phyloP scores from a whole-genome alignment of 352 stramenopile genomes.

The Phytophthora fragariaefolia region DNA sequence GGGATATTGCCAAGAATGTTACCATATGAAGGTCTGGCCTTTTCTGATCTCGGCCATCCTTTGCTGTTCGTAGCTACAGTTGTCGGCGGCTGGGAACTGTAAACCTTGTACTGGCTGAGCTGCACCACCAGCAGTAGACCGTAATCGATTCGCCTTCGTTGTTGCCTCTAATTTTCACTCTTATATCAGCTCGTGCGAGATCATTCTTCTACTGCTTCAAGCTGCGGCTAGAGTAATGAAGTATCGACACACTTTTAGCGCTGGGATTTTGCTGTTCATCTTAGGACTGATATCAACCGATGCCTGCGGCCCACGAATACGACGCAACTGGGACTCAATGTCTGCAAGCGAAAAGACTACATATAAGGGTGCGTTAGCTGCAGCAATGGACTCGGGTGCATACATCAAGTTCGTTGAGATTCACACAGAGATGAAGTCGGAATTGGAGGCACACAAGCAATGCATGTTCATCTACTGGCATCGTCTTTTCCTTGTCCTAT shows the following conservation, averaged over 20 bases:
- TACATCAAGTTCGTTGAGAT: slow-evolving; percentile 67
- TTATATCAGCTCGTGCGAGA: not conserved
- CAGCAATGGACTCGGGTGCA: slow-evolving; percentile 55
- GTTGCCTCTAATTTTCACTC: not conserved
- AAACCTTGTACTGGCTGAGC: not conserved
- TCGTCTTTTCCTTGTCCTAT: slow-evolving; percentile 63
- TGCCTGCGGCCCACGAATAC: slow-evolving; percentile 43
- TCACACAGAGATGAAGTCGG: slow-evolving; percentile 56
- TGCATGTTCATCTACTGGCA: slow-evolving; percentile 89
- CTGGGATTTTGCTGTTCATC: slow-evolving; percentile 10
- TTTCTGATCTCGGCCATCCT: slow-evolving; percentile 17
- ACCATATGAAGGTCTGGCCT: slow-evolving; percentile 17
- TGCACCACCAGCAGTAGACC: not conserved
- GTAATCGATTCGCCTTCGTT: not conserved
- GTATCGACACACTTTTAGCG: slow-evolving; percentile 3
- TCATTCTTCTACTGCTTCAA: not conserved
- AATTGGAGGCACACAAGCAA: slow-evolving; percentile 52
- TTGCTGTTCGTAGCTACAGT: slow-evolving; percentile 22
- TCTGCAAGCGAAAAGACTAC: slow-evolving; percentile 39
- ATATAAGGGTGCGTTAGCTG: slow-evolving; percentile 48
- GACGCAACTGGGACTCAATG: slow-evolving; percentile 49
- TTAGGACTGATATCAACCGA: slow-evolving; percentile 8
- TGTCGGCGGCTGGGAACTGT: slow-evolving; percentile 10
- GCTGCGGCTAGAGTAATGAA: no score
- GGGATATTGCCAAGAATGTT: not conserved